Percentiles rank a stretch among this genome's conserved stretches.
Conservation (phyloP, 257 asterid genomes). For the Solanum arcanum region DNA sequence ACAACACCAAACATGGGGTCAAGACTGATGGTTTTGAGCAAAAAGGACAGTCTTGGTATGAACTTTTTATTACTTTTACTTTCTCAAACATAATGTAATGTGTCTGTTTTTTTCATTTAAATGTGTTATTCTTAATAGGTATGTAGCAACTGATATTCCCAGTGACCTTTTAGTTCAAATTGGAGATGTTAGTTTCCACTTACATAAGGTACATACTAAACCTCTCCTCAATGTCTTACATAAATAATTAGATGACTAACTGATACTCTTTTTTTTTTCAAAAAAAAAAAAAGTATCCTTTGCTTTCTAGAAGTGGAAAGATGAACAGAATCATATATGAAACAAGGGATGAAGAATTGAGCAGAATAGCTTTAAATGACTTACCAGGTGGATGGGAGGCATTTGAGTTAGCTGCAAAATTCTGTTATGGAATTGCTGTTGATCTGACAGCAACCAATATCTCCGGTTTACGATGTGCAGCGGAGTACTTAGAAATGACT, state of each 20-base stretch:
- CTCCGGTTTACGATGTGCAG: conserved; percentile 83
- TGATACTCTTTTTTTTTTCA: background rate
- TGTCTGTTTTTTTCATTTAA: background rate
- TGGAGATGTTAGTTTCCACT: conserved; percentile 71
- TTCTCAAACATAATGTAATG: conserved; percentile 42
- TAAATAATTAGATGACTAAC: background rate
- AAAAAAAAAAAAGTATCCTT: conserved; percentile 56
- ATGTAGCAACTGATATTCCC: conserved; percentile 62
- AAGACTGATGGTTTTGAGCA: conserved; percentile 80
- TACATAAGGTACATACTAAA: conserved; percentile 60
- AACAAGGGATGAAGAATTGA: conserved; percentile 43
- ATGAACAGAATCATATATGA: conserved; percentile 71
- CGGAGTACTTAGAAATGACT: conserved; percentile 89
- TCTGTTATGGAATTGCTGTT: conserved; percentile 89
- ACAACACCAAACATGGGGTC: conserved; percentile 41
- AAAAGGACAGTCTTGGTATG: conserved; percentile 82
- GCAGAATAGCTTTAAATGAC: conserved; percentile 48
- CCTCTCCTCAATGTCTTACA: background rate
- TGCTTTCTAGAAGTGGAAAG: conserved; percentile 85
- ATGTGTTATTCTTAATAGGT: background rate
- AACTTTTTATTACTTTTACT: background rate
- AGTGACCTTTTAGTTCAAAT: conserved; percentile 77
- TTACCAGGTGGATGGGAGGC: conserved; percentile 89
- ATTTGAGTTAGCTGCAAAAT: conserved; percentile 81
- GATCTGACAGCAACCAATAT: conserved; percentile 74